Conservation (phyloP, 225 moss, liverwort and hornwort genomes). For the Sphagnum tenellum region DNA sequence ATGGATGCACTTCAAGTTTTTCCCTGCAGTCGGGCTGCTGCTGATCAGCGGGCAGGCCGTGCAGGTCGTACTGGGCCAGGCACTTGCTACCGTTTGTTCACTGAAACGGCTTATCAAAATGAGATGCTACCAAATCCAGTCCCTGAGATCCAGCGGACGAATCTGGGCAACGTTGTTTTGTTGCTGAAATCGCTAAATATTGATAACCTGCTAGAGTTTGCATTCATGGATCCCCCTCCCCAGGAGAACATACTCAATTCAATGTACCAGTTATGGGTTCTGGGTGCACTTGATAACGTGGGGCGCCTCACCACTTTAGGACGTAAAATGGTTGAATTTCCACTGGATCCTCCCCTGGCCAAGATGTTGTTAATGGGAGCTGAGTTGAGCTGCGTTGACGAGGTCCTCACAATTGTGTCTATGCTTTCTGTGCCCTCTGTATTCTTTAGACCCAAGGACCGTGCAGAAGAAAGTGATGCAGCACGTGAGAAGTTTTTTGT, state of each 20-base stretch:
- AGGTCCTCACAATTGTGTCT: slow-evolving; percentile 92
- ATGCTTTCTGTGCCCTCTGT: slow-evolving; percentile 98
- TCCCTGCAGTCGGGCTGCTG: slow-evolving; percentile 94
- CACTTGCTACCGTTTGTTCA: slow-evolving; percentile 82
- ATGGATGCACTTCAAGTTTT: slow-evolving; percentile 99
- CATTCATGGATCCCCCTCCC: slow-evolving; percentile 99
- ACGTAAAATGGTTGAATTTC: slow-evolving; percentile 99
- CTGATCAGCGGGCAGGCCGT: slow-evolving; percentile 92
- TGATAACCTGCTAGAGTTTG: slow-evolving; percentile 81
- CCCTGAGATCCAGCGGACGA: slow-evolving; percentile 96
- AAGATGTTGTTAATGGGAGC: slow-evolving; percentile 97
- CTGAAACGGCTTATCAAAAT: slow-evolving; percentile 85
- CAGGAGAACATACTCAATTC: slow-evolving; percentile 97
- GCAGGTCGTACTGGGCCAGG: slow-evolving; percentile 97
- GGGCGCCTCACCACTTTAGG: slow-evolving; percentile 84
- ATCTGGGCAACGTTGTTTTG: slow-evolving; percentile 77
- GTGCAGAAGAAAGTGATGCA: slow-evolving; percentile 94
- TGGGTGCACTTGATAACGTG: slow-evolving; percentile 94
- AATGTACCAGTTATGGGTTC: slow-evolving; percentile 96
- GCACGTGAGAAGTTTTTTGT: slow-evolving; percentile 97
- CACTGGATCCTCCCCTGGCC: slow-evolving; percentile 86
- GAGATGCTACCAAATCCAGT: slow-evolving; percentile 99
- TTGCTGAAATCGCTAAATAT: slow-evolving; percentile 90
- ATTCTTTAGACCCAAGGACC: slow-evolving; percentile 92
- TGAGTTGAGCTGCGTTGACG: slow-evolving; percentile 69